Evolutionary conservation across 2,329 filamentous ascomycete genomes (phyloP).

Genomic region (Parasarocladium wereldwijsianum): DNA sequence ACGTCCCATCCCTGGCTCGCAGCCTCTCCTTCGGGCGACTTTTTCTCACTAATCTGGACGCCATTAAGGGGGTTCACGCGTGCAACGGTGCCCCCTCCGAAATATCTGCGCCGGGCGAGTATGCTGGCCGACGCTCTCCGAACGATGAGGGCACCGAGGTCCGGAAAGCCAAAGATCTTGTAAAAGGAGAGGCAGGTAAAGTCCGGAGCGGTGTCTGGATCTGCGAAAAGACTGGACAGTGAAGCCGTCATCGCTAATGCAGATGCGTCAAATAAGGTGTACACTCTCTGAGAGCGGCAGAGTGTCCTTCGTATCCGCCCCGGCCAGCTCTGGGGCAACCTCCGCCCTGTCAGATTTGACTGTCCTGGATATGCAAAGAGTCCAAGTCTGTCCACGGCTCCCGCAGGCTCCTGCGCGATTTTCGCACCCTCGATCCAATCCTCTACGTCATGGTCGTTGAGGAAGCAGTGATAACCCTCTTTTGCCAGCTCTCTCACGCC

Average conservation of each 20-base stretch:
- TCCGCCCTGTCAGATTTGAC: slow-evolving; percentile 54
- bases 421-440: slow-evolving; percentile 20
- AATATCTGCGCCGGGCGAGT: slow-evolving; percentile 41
- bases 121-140: slow-evolving; percentile 39
- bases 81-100: slow-evolving; percentile 56
- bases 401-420: slow-evolving; percentile 7
- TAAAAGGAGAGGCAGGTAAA: slow-evolving; percentile 48
- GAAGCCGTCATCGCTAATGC: slow-evolving; percentile 48
- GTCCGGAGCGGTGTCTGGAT: slow-evolving; percentile 38
- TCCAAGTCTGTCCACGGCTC: slow-evolving; percentile 12
- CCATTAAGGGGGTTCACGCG: slow-evolving; percentile 20
- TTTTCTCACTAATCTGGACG: slow-evolving; percentile 19
- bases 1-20: slow-evolving; percentile 24
- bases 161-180: slow-evolving; percentile 55
- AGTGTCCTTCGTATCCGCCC: slow-evolving; percentile 16
- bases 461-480: slow-evolving; percentile 41
- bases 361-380: slow-evolving; percentile 54
- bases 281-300: slow-evolving; percentile 15
- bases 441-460: slow-evolving; percentile 36
- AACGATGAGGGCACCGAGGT: slow-evolving; percentile 45
- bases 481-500: slow-evolving; percentile 52
- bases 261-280: slow-evolving; percentile 47
- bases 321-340: slow-evolving; percentile 44
- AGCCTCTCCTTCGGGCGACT: slow-evolving; percentile 20
- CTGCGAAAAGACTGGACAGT: slow-evolving; percentile 33